A percentile compares a stretch with the other conserved stretches of the same genome.
phyloP scores from a whole-genome alignment of 2,329 filamentous ascomycete genomes.

The Penicillium frequentans region DNA sequence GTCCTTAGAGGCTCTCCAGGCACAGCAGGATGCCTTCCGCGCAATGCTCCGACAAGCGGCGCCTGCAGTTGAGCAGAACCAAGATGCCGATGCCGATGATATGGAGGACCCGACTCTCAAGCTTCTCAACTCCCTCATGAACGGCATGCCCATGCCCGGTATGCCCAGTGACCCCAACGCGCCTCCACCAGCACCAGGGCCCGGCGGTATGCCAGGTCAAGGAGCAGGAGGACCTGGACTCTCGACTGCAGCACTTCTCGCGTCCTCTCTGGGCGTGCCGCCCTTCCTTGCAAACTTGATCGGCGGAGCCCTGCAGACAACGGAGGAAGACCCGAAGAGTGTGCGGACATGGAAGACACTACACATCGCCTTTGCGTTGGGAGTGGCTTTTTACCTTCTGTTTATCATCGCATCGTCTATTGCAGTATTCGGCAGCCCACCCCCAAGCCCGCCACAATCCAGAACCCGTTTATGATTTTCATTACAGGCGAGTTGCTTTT shows the following conservation, averaged over 20 bases:
- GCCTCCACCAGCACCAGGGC: slow-evolving; percentile 27
- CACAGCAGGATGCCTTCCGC: slow-evolving; percentile 46
- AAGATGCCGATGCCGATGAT: slow-evolving; percentile 16
- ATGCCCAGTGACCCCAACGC: slow-evolving; percentile 12
- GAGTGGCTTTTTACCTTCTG: slow-evolving; percentile 55
- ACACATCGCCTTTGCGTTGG: slow-evolving; percentile 59
- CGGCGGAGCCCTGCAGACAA: slow-evolving; percentile 37
- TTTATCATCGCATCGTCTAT: slow-evolving; percentile 38
- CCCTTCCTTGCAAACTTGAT: slow-evolving; percentile 42
- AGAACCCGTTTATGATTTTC: slow-evolving; percentile 48
- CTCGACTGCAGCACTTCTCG: slow-evolving; percentile 29
- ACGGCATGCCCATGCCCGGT: slow-evolving; percentile 23
- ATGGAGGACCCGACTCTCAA: slow-evolving; percentile 39
- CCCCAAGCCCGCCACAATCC: slow-evolving; percentile 47
- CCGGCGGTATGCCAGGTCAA: slow-evolving; percentile 7
- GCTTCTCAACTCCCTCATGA: slow-evolving; percentile 37
- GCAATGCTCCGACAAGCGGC: slow-evolving; percentile 37
- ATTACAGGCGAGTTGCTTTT: slow-evolving; percentile 48
- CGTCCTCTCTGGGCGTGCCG: slow-evolving; percentile 45
- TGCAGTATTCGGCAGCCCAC: slow-evolving; percentile 38
- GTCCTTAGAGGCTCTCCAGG: slow-evolving; percentile 34
- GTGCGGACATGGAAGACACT: slow-evolving; percentile 55
- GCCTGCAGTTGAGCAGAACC: slow-evolving; percentile 19
- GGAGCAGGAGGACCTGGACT: slow-evolving; percentile 10
- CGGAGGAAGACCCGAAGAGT: slow-evolving; percentile 36